phyloP scores from a whole-genome alignment of 2,329 filamentous ascomycete species.

The Botrytis squamosa region DNA sequence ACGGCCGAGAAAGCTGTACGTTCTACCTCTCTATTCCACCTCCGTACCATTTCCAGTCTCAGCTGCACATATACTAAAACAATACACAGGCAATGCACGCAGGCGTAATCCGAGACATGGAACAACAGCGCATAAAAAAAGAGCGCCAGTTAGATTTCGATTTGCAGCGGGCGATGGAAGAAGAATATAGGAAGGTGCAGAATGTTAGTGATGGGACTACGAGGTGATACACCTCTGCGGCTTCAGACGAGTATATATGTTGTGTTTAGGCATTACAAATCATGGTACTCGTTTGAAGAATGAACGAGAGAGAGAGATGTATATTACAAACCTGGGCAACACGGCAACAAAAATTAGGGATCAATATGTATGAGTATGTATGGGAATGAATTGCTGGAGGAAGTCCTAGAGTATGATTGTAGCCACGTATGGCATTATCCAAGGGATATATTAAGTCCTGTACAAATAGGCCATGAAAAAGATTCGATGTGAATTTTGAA shows the following conservation, averaged over 20 bases:
- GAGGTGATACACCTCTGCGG: constrained; percentile 14
- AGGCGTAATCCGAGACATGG: constrained; percentile 90
- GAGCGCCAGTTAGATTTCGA: constrained; percentile 95
- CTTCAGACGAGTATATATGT: not conserved
- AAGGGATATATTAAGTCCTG: not conserved
- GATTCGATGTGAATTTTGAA: not conserved
- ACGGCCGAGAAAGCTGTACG: constrained; percentile 77
- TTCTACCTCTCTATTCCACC: constrained; percentile 25
- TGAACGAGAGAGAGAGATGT: not conserved
- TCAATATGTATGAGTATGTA: constrained; percentile 6
- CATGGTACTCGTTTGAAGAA: not conserved
- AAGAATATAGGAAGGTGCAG: constrained; percentile 88
- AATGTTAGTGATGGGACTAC: constrained; percentile 58
- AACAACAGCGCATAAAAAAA: constrained; percentile 84
- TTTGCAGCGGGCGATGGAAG: constrained; percentile 79
- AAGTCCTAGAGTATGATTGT: not conserved
- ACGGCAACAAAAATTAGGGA: not conserved
- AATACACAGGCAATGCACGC: constrained; percentile 80
- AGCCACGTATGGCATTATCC: not conserved
- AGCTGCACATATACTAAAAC: not conserved
- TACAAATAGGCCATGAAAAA: not conserved
- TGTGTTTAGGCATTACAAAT: not conserved
- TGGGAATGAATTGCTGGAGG: not conserved
- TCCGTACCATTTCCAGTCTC: not conserved
- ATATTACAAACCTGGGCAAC: not conserved